Base-by-base conservation (phyloP, 1,284 basidiomycete species). In the Sphagnurus paluster region DNA sequence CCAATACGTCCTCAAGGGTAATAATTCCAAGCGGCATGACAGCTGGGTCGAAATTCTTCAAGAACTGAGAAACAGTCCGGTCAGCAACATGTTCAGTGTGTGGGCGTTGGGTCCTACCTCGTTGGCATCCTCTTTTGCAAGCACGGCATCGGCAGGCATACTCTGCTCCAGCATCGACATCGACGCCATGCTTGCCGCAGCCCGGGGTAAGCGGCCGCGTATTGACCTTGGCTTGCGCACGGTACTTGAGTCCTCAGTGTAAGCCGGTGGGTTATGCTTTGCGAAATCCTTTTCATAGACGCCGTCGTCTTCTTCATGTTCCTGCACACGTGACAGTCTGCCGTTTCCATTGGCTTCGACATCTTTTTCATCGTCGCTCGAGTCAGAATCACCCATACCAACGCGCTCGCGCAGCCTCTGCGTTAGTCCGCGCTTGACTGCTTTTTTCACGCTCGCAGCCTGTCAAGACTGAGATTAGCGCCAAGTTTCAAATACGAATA, bases 1-100 rank as follows among this genome's bases (percentile, higher is more conserved):
- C 93, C 7, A 96, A 74, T 13, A 96, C 90, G 55, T 96, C 93
- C 65, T 96, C 93, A 2, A 96, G 76, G 1, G 93, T 96, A 55
- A 96, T 95, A 62, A 96, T 93, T 49, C 93, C 93, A 19, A 96
- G 72, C 1, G 92, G 92, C 74, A 82, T 84, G 24, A 88, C 74
- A 23, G 83, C 79, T 0, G 77, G 84, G 62, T 85, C 88, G 38
- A 89, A 77, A 40, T 76, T 78, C 69, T 87, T 82, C 59, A 91
- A 69, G 67, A 92, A 90, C 77, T 87, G 28, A 8, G 44, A 34
- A 41, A 14, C 32, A 14, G 39, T 19, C 23, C 16, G 2, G 46
- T 47, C 11, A 36, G 17, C 13, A 16, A 5, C 4, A 2, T 4
- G 14, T 41, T 32, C 2, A 8, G 2, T 3, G 16, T 9, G 24